A percentile compares a stretch with the other conserved stretches of the same genome.
phyloP scores from a whole-genome alignment of 805 yeast species.

The Kodamaea neixiangensis region DNA sequence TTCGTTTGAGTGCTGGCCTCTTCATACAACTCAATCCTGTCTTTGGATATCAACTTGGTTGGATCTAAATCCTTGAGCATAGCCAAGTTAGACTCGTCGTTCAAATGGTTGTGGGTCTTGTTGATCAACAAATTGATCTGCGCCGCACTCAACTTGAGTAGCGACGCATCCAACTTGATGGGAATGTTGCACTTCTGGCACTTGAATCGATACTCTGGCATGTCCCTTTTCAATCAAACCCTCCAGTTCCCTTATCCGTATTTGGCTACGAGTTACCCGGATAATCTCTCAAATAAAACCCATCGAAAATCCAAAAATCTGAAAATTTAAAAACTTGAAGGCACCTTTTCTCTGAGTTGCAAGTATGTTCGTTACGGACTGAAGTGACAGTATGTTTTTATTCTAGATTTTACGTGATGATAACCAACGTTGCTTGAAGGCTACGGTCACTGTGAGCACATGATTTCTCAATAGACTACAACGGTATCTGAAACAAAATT shows the following conservation, averaged over 20 bases:
- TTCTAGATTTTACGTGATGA: constrained; percentile 21
- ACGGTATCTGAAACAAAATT: constrained; percentile 79
- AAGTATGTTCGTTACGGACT: not conserved
- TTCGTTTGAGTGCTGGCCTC: constrained; percentile 16
- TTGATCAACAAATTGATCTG: constrained; percentile 55
- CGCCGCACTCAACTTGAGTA: constrained; percentile 52
- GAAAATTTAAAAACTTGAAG: not conserved
- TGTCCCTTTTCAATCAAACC: not conserved
- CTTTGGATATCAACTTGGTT: constrained; percentile 37
- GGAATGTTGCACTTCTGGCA: constrained; percentile 70
- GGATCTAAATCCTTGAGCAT: constrained; percentile 28
- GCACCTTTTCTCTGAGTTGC: not conserved
- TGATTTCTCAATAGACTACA: constrained; percentile 88
- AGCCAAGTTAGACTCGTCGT: constrained; percentile 15
- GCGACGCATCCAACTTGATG: constrained; percentile 54
- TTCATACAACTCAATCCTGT: constrained; percentile 36
- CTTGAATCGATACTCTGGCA: constrained; percentile 16
- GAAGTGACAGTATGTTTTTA: constrained; percentile 10
- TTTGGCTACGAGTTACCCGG: constrained; percentile 2
- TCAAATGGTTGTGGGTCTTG: constrained; percentile 22
- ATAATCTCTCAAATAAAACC: not conserved
- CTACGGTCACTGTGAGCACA: constrained; percentile 61
- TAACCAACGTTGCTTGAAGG: constrained; percentile 28
- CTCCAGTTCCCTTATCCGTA: not conserved
- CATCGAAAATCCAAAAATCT: not conserved